Base-by-base conservation (phyloP, 164 flowering plant genomes). In the Nymphaea colorata region DNA sequence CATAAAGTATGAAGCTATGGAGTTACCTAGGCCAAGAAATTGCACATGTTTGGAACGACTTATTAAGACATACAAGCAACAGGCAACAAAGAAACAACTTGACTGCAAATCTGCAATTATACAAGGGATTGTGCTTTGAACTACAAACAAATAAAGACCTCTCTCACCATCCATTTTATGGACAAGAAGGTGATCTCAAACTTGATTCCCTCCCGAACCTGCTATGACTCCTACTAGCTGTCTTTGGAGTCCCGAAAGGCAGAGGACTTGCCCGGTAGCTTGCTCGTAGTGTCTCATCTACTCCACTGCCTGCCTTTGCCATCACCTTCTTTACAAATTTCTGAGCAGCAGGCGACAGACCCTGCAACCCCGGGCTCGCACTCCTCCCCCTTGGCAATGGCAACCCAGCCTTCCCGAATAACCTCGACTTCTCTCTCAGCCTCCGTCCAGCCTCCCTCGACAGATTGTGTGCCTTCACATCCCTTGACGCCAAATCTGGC, bases 341-440 rank as follows among this genome's bases (percentile, higher is more conserved):
- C 87, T 87, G 97, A n/a, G 98, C 97, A 71, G 98, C 97, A 57
- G 88, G 85, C 65, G 97, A 93, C 44, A 91, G 86, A 2, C 87
- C 82, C 47, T 86, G 69, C 15, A 74, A 82, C 71, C 82, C 81
- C n/a, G 98, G 97, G 82, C 97, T 93, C 43, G 92, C 87, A 77
- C 98, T 89, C 12, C 97, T 90, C 2, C 91, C 87, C 76, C 96
- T 78, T 51, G 85, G 97, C 83, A 93, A 59, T 25, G 98, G 98
- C 42, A 41, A 41, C n/a, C 42, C 42, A 4, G 97, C 97, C 71
- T 89, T 93, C 77, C 79, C 82, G 78, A 84, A 89, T 93, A 89
- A 85, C 78, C 77, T 86, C 0, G 97, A 85, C 79, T 92, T 83
- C 80, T 87, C 97, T 72, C 89, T 89, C 70, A 89, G 43, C 63